phyloP scores from a whole-genome alignment of 768 basidiomycete species.

The Lactarius indigo region DNA sequence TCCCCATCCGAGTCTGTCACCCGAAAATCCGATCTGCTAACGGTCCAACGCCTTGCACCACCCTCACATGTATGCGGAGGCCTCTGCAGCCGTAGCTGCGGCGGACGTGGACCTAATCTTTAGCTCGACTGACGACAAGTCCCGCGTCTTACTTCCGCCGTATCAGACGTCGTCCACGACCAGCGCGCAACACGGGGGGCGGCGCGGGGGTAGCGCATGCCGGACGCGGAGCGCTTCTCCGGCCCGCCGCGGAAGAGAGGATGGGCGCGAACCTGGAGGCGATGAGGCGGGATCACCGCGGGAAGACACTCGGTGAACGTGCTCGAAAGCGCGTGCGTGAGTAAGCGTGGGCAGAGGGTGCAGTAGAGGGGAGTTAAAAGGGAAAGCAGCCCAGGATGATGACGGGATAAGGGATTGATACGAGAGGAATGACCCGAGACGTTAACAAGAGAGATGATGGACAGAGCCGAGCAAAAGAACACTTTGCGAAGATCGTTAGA shows the following conservation, averaged over 20 bases:
- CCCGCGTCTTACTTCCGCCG: slow-evolving; percentile 32
- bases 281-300: slow-evolving; percentile 52
- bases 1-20: slow-evolving; percentile 22
- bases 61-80: slow-evolving; percentile 23
- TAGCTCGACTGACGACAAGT: not conserved
- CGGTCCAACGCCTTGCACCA: slow-evolving; percentile 40
- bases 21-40: slow-evolving; percentile 10
- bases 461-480: too few species aligned
- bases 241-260: slow-evolving; percentile 60
- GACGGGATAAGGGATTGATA: too few species aligned
- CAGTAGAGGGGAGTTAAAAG: too few species aligned
- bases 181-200: slow-evolving; percentile 16
- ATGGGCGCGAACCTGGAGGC: slow-evolving; percentile 66
- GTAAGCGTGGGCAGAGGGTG: too few species aligned
- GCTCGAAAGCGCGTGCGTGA: too few species aligned
- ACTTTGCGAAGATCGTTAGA: too few species aligned
- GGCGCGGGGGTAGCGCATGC: slow-evolving; percentile 35
- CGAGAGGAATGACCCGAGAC: too few species aligned
- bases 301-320: slow-evolving; percentile 45
- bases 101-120: slow-evolving; percentile 12
- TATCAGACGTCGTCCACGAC: slow-evolving; percentile 8
- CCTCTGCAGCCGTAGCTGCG: not conserved
- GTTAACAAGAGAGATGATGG: too few species aligned
- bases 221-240: slow-evolving; percentile 77
- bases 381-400: too few species aligned